Percentiles rank a stretch among this genome's conserved stretches.
Conservation (phyloP, 2,329 filamentous ascomycete species). For the Botryosphaeria dothidea region DNA sequence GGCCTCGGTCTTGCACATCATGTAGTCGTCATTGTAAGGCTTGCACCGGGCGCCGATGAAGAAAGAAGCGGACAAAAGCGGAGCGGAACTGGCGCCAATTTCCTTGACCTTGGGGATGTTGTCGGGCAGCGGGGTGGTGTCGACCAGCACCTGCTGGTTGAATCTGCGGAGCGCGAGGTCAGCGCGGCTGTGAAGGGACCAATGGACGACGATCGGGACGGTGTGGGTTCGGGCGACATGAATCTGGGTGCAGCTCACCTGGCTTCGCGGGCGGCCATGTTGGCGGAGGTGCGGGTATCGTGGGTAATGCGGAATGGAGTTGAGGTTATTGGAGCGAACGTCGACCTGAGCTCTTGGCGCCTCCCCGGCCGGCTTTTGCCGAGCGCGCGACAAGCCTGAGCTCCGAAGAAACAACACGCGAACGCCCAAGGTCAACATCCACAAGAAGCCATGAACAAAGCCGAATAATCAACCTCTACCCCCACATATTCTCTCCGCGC, state of each 20-base stretch:
- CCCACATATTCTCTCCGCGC: background rate
- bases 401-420: constrained; percentile 10
- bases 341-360: constrained; percentile 11
- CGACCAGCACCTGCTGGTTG: constrained; percentile 89
- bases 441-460: background rate
- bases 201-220: background rate
- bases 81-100: constrained; percentile 89
- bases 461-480: background rate
- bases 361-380: constrained; percentile 1
- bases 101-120: constrained; percentile 91
- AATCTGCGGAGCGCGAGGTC: constrained; percentile 62
- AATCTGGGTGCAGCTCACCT: constrained; percentile 46
- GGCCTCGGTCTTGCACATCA: constrained; percentile 98
- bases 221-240: constrained; percentile 13
- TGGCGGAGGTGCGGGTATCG: constrained; percentile 35
- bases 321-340: constrained; percentile 19
- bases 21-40: constrained; percentile 97
- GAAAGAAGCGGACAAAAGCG: constrained; percentile 86
- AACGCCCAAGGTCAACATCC: background rate
- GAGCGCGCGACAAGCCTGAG: constrained; percentile 8
- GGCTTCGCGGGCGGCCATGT: constrained; percentile 63
- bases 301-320: constrained; percentile 17
- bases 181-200: constrained; percentile 25
- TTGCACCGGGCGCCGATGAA: constrained; percentile 97
- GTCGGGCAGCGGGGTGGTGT: constrained; percentile 92